Evolutionary conservation across 108 stramenopile species (phyloP).

Genomic region (Craspedostauros australis): DNA sequence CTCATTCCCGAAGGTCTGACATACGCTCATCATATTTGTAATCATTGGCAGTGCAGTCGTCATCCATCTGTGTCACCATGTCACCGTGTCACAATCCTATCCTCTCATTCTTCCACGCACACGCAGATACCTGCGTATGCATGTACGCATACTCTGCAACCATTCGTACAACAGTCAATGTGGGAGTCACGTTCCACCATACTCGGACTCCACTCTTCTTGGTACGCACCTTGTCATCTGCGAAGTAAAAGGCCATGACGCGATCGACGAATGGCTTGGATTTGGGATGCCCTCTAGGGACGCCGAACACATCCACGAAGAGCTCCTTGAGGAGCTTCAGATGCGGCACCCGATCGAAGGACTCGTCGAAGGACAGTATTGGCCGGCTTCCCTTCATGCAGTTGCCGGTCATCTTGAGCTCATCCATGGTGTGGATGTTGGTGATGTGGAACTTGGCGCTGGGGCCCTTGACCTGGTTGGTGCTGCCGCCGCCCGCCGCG

Average conservation of each 20-base stretch:
- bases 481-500: too few relatives aligned
- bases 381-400: conserved; percentile 95
- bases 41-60: conserved; percentile 69
- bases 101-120: not conserved
- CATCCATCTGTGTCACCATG: too few relatives aligned
- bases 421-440: conserved; percentile 99
- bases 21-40: conserved; percentile 91
- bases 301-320: conserved; percentile 94
- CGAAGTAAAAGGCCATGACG: conserved; percentile 92
- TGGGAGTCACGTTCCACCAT: too few relatives aligned
- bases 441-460: conserved; percentile 91
- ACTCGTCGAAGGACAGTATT: conserved; percentile 88
- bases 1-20: conserved; percentile 76
- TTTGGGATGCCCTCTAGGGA: conserved; percentile 97
- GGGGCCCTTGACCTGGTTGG: conserved; percentile 70
- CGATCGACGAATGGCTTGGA: conserved; percentile 98
- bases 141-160: too few relatives aligned
- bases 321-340: conserved; percentile 85
- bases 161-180: too few relatives aligned
- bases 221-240: conserved; percentile 85
- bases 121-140: too few relatives aligned
- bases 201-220: too few relatives aligned
- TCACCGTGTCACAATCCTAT: too few relatives aligned
- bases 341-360: conserved; percentile 66
- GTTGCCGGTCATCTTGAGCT: conserved; percentile 96